A percentile compares a stretch with the other conserved stretches of the same genome.
Evolutionary conservation across 2,329 filamentous ascomycete species (phyloP).

Genomic region (Venturia oleaginea): DNA sequence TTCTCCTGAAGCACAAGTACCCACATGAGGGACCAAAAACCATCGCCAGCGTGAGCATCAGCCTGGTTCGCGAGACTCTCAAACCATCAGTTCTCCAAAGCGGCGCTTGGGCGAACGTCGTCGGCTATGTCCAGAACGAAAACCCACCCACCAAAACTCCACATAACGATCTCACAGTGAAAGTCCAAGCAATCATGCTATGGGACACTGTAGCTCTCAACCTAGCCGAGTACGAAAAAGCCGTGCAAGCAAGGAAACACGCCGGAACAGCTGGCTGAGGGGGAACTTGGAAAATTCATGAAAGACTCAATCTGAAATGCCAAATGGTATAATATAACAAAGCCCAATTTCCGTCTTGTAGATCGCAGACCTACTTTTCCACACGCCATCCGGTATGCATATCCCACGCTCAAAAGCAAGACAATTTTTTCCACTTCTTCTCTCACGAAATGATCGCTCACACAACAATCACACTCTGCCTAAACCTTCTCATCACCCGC

Average conservation of each 20-base stretch:
- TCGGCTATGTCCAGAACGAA: constrained; percentile 54
- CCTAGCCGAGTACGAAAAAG: constrained; percentile 60
- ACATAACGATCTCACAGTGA: constrained; percentile 11
- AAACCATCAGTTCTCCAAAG: constrained; percentile 54
- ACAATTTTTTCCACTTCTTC: neutral
- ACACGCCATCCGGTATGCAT: neutral
- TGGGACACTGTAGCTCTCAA: constrained; percentile 70
- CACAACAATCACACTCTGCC: neutral
- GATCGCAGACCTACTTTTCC: neutral
- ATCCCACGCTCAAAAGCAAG: neutral
- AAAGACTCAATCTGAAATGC: neutral
- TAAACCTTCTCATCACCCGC: constrained; percentile 2
- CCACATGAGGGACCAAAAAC: constrained; percentile 26
- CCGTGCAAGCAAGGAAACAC: constrained; percentile 20
- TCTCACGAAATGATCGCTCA: neutral
- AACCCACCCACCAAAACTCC: neutral
- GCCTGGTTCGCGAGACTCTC: constrained; percentile 58
- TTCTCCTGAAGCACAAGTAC: constrained; percentile 61
- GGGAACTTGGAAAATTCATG: neutral
- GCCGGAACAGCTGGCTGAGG: neutral
- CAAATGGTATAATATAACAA: neutral
- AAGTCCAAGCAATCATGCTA: constrained; percentile 65
- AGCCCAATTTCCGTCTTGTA: neutral
- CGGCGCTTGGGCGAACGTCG: constrained; percentile 83
- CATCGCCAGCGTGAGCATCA: constrained; percentile 57